These are phyloP conservation scores for Leucosporidium scottii DNA, from an alignment of 768 basidiomycete genomes.

Conservation along the genomic window DNA sequence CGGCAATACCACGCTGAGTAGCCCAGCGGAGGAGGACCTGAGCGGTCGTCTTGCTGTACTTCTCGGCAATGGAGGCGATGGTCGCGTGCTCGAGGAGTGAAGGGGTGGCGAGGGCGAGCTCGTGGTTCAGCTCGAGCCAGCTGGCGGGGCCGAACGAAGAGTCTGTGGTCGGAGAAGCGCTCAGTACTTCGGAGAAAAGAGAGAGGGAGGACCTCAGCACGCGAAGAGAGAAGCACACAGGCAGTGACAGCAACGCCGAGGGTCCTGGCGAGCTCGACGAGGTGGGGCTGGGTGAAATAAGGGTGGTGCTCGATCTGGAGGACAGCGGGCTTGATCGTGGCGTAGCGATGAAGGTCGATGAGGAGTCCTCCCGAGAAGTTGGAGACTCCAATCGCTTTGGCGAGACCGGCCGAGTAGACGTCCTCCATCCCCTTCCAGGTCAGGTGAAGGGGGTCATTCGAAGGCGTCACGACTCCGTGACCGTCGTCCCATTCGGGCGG, in stretches of 20 bases:
- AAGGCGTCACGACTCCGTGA: constrained; percentile 39
- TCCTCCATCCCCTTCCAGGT: constrained; percentile 80
- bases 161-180: constrained; percentile 49
- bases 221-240: too few species aligned
- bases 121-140: constrained; percentile 61
- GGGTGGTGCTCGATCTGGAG: constrained; percentile 51
- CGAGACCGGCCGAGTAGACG: constrained; percentile 62
- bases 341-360: constrained; percentile 70
- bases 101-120: constrained; percentile 45
- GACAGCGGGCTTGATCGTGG: constrained; percentile 56
- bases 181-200: constrained; percentile 49
- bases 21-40: constrained; percentile 75
- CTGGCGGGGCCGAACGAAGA: constrained; percentile 33
- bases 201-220: neutral
- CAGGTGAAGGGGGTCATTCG: constrained; percentile 65
- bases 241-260: neutral
- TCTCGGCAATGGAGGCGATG: constrained; percentile 22
- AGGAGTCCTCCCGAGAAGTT: constrained; percentile 68
- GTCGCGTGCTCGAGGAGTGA: constrained; percentile 20
- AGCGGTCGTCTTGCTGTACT: constrained; percentile 45
- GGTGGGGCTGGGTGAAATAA: constrained; percentile 49
- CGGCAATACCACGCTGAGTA: constrained; percentile 63
- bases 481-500: constrained; percentile 70
- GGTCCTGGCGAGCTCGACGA: constrained; percentile 30
- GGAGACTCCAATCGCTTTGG: constrained; percentile 74